Evolutionary conservation across 106 monocot genomes (phyloP), one percentile per base, ranked within the genome.

Genomic region (Alisma plantagoaquatica): DNA sequence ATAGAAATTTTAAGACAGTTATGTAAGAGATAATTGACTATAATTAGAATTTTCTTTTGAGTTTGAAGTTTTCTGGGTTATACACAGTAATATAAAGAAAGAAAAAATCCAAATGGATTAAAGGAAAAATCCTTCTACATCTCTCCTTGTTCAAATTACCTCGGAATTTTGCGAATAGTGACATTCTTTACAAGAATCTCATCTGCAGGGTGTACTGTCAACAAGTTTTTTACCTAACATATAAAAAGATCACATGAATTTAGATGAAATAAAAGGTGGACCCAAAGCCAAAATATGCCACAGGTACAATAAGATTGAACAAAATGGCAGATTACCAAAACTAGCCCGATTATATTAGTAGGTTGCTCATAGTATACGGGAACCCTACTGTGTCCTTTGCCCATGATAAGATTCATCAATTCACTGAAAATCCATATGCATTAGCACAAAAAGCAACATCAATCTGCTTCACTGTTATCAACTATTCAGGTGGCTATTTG

Each of bases 311-410:
- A n/a, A n/a, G n/a, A n/a, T n/a, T 38, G 28, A 17, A 2, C 7
- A 59, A 43, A 27, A 7, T 23, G 17, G 23, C 42, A 2, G 3
- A 27, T 73, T 75, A 98, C 98, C 78, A 98, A 49, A 33, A 98
- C 61, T 56, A 98, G 85, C 23, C 98, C 98, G 70, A 98, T 77
- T 62, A 98, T 90, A 69, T 86, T 90, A 51, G 90, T 73, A 14
- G 73, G 81, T 47, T 74, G 76, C 41, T 76, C 78, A 60, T 90
- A 86, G 33, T 98, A 86, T 28, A 98, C 90, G 20, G 98, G 98
- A 46, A 98, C 76, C 57, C 98, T 90, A 63, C 98, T 85, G 62
- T 98, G 98, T 9, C 98, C 98, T 66, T 77, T 86, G 5, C 86
- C 79, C 74, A 98, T n/a, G 47, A 98, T 82, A 56, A 74, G 48